A percentile compares a stretch with the other conserved stretches of the same genome.
Conservation (phyloP, 2,329 filamentous ascomycete species). For the Botrytis cinerea region DNA sequence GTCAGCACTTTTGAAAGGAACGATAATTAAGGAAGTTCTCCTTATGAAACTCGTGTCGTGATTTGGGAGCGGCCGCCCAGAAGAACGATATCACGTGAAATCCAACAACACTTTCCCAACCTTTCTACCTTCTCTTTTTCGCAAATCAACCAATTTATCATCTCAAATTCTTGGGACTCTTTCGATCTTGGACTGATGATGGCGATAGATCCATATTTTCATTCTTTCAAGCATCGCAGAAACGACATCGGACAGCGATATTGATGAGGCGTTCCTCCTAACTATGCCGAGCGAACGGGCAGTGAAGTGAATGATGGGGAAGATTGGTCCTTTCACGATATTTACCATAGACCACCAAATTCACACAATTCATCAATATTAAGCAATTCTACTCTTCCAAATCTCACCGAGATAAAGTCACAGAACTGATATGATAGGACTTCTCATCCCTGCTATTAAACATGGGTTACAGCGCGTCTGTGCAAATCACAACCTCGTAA, state of each 20-base stretch:
- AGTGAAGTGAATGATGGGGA: neutral
- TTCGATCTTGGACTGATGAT: neutral
- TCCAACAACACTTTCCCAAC: neutral
- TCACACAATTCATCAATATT: neutral
- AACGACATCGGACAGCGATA: neutral
- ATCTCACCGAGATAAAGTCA: neutral
- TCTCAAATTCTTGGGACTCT: neutral
- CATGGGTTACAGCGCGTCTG: slow-evolving; percentile 6
- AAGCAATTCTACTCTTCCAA: neutral
- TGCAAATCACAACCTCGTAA: slow-evolving; percentile 4
- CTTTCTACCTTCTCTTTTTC: neutral
- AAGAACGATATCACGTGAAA: neutral
- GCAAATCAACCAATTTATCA: neutral
- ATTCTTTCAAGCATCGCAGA: neutral
- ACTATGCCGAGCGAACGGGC: neutral
- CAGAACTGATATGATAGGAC: neutral
- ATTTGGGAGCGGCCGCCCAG: neutral
- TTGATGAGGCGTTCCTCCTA: neutral
- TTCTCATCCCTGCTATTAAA: neutral
- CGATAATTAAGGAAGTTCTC: neutral
- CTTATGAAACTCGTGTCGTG: neutral
- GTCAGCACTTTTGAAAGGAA: neutral
- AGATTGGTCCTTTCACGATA: neutral
- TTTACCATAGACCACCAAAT: neutral
- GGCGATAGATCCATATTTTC: neutral